Evolutionary conservation across 352 stramenopile genomes (phyloP), one percentile per base, ranked within the genome.

Genomic region (Globisporangium middletonii): DNA sequence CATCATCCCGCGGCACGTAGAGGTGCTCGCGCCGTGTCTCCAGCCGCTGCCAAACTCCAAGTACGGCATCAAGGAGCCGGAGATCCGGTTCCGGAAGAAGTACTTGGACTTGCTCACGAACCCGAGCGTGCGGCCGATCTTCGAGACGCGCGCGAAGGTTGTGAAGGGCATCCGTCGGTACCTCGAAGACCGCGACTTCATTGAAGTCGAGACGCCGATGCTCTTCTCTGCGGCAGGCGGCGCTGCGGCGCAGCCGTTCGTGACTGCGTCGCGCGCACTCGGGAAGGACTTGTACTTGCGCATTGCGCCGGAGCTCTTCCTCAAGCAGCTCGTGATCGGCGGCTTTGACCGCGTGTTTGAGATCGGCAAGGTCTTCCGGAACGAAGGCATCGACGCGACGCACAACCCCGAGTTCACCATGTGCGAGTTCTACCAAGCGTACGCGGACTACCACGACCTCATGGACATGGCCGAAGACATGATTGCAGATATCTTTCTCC

Each of bases 331-430:
- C 42, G 81, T 97, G 16, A 95, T 97, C 47, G 96, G 96, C 53
- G 96, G 96, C 53, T 86, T 99, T n/a, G 96, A 99, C 61, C 91
- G 96, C 57, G 97, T 99, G 4, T 99, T 99, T 63, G 97, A 99
- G 75, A 97, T 99, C 69, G 96, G 96, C 61, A 91, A 98, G 43
- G 95, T 99, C 59, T 99, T 99, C 79, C 87, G 97, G 43, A 99
- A 99, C 70, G 97, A 99, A 83, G 83, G 83, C 53, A 82, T 99
- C 60, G 96, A 99, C 69, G 78, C 98, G 54, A 99, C 96, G 7
- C 97, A 99, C 84, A 99, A 99, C 69, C 97, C 97, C 8, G 97
- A 99, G 77, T 99, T 99, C 73, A 99, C 97, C 5, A 99, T 97
- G 5, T 98, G 96, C 69, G 97, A 99, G 80, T 99, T 99, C 67